These are phyloP conservation scores for Dioscorea alata DNA, from an alignment of 106 monocot genomes.

Conservation along the genomic window DNA sequence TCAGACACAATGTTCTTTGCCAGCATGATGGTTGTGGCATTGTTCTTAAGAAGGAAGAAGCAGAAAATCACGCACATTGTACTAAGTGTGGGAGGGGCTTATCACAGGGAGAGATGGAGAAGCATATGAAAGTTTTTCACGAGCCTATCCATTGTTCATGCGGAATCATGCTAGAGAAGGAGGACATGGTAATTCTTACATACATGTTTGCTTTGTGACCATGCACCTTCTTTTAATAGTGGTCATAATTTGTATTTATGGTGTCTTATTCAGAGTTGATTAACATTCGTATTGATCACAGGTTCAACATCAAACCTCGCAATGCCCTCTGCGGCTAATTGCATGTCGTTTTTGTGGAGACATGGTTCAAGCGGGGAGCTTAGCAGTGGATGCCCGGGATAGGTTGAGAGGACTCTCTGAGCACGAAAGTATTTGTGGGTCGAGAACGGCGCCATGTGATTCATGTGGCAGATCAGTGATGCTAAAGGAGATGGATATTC, in stretches of 20 bases:
- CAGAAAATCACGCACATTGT: constrained; percentile 82
- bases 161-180: constrained; percentile 71
- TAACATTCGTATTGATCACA: constrained; percentile 14
- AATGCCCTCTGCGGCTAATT: constrained; percentile 73
- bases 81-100: constrained; percentile 61
- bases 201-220: not conserved
- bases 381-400: constrained; percentile 58
- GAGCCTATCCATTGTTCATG: constrained; percentile 70
- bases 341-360: constrained; percentile 87
- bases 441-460: constrained; percentile 89
- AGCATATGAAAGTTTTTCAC: constrained; percentile 95
- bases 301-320: constrained; percentile 67
- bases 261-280: not conserved
- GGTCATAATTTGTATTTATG: not conserved
- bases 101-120: constrained; percentile 67
- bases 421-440: constrained; percentile 89
- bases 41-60: constrained; percentile 84
- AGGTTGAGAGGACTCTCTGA: constrained; percentile 67
- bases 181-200: constrained; percentile 69
- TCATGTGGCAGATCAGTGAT: constrained; percentile 88
- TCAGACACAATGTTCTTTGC: constrained; percentile 79
- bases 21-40: constrained; percentile 73
- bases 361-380: constrained; percentile 73
- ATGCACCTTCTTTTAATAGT: not conserved
- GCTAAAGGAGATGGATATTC: constrained; percentile 96